Evolutionary conservation across 164 flowering plant genomes (phyloP).

Genomic region (Piper longum): DNA sequence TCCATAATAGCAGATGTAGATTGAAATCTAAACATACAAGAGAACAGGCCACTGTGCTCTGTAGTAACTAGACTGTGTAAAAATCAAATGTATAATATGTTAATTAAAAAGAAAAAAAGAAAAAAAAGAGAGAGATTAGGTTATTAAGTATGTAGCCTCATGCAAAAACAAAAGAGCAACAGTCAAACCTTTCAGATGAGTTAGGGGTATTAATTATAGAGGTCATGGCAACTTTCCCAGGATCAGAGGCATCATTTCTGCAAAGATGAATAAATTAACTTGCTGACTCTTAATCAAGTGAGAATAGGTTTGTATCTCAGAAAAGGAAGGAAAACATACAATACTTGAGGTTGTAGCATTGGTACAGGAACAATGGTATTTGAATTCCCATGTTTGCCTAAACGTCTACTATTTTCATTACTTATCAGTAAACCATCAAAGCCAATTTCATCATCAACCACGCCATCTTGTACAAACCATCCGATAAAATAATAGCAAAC

Average conservation of each 20-base stretch:
- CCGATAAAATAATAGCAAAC: too few species aligned
- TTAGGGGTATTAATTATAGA: conserved; percentile 32
- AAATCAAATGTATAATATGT: background rate
- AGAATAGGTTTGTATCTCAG: background rate
- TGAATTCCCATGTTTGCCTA: conserved; percentile 31
- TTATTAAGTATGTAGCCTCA: background rate
- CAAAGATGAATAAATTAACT: conserved; percentile 1
- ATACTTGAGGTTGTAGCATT: conserved; percentile 35
- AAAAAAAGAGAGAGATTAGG: background rate
- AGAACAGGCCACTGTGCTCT: background rate
- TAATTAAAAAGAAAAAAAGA: background rate
- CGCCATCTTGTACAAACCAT: too few species aligned
- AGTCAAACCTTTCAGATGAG: conserved; percentile 60
- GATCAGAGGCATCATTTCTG: conserved; percentile 46
- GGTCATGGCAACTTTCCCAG: conserved; percentile 34
- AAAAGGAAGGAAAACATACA: conserved; percentile 28
- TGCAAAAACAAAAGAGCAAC: background rate
- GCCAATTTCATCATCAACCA: too few species aligned
- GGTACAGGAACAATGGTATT: conserved; percentile 68
- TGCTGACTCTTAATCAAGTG: background rate
- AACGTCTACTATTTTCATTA: conserved; percentile 33
- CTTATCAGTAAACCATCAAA: conserved; percentile 21
- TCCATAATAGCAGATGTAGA: conserved; percentile 91
- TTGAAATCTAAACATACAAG: conserved; percentile 30
- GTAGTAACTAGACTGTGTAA: background rate